A percentile compares a stretch with the other conserved stretches of the same genome.
These are phyloP conservation scores for Capsicum rhomboideum DNA, from an alignment of 257 asterid genomes.

Conservation along the genomic window DNA sequence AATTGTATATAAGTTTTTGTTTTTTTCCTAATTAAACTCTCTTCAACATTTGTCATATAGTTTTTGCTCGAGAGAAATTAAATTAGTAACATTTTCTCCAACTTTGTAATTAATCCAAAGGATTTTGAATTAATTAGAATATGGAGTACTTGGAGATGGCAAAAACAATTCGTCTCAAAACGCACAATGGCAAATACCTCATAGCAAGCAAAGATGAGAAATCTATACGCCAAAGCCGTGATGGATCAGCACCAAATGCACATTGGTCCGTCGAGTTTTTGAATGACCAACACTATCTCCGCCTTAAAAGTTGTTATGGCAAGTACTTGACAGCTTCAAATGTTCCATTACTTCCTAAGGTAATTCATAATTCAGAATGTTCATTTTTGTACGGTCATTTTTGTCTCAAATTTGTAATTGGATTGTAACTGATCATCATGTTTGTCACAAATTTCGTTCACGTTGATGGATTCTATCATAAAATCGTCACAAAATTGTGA, in stretches of 20 bases:
- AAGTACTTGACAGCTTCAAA: conserved; percentile 63
- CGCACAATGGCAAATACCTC: conserved; percentile 66
- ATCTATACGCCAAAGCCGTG: conserved; percentile 53
- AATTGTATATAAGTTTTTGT: background rate
- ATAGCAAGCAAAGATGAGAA: conserved; percentile 59
- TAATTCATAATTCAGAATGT: background rate
- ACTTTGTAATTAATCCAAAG: background rate
- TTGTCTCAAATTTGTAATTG: background rate
- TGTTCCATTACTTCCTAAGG: conserved; percentile 51
- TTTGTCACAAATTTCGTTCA: background rate
- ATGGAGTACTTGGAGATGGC: conserved; percentile 70
- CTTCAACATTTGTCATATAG: background rate
- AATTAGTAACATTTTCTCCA: background rate
- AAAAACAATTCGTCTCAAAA: conserved; percentile 50
- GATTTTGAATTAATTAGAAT: conserved; percentile 17
- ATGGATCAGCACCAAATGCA: conserved; percentile 33
- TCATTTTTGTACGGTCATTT: background rate
- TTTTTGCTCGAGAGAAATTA: background rate
- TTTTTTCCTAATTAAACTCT: background rate
- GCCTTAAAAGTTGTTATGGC: conserved; percentile 63
- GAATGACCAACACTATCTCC: conserved; percentile 36
- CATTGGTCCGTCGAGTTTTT: conserved; percentile 72
- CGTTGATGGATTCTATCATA: background rate
- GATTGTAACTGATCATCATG: too few relatives aligned
- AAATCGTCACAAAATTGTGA: too few relatives aligned